Base-by-base conservation (phyloP, 2,329 filamentous ascomycete species). In the Rachicladosporium sp. region DNA sequence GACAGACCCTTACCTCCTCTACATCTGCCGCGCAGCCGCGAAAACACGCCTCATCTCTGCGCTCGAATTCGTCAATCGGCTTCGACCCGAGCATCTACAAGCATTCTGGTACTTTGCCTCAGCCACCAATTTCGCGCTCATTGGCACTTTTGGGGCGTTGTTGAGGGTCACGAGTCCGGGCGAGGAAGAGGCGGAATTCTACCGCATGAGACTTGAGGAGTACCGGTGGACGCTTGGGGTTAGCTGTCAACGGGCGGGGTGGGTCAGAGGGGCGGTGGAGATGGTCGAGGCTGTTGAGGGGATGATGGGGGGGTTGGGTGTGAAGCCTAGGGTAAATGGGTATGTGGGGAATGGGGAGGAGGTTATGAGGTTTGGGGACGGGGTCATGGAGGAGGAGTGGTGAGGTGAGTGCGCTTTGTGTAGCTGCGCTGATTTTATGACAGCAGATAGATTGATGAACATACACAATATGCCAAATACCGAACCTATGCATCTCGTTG, bases 1-100 rank as follows among this genome's bases (percentile, higher is more conserved):
- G 40, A 31, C 43, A 6, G 85, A 93, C 55, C 74, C 80, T 0
- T 93, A 95, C 52, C 77, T 93, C 36, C 75, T 87, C 40, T 85
- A 93, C 61, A 94, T 95, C 50, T 94, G 88, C 62, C 86, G 89
- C 38, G 88, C 81, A 42, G 89, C 89, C 3, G 89, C 89, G 38
- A 95, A 95, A 60, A 93, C 89, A 0, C 81, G 89, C 4, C 73
- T 96, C 29, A 94, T 95, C 55, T 93, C 84, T 13, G 87, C 88
- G 47, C 93, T 96, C 83, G 89, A 96, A 58, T 94, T 95, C 61
- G 87, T 94, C 52, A 95, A 95, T 62, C 80, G 89, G 1, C 74
- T 96, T 23, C 86, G 82, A 33, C 85, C 86, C 0, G 76, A 80
- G 29, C 88, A 96, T 53, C 71, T 95, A 23, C 78, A 81, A n/a